Percentiles rank a stretch among this genome's conserved stretches.
Conservation (phyloP, 371 early-diverging fungal genomes). For the Mucor indicus region DNA sequence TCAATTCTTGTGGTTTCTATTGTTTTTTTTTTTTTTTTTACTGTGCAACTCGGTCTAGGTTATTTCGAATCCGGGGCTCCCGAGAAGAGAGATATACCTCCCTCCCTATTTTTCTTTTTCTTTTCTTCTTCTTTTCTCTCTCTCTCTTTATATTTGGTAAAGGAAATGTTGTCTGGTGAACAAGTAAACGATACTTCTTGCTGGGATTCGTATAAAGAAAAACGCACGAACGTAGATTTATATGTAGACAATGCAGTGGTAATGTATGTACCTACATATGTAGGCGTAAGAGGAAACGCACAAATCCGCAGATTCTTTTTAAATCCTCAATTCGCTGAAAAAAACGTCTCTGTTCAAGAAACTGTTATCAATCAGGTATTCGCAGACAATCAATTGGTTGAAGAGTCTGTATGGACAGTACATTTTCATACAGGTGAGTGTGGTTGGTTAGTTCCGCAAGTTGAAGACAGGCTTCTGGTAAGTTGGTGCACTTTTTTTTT, state of each 20-base stretch:
- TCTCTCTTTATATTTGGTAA: conserved; percentile 2
- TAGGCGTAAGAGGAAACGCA: conserved; percentile 31
- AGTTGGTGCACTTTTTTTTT: neutral
- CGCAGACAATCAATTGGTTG: conserved; percentile 25
- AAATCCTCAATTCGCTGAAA: conserved; percentile 28
- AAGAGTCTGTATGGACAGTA: conserved; percentile 42
- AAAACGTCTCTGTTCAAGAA: conserved; percentile 27
- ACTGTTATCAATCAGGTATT: conserved; percentile 28
- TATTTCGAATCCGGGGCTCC: too few species aligned
- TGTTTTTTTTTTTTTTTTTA: conserved; percentile 3
- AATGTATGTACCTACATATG: conserved; percentile 40
- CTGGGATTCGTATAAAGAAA: conserved; percentile 36
- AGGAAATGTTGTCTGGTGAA: neutral
- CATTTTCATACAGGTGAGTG: conserved; percentile 37
- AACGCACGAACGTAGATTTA: conserved; percentile 27
- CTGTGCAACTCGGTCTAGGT: neutral
- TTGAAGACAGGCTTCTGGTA: conserved; percentile 24
- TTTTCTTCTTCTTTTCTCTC: conserved; percentile 2
- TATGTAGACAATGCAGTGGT: conserved; percentile 38
- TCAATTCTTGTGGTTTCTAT: too few species aligned
- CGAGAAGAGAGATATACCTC: too few species aligned
- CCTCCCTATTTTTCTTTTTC: neutral
- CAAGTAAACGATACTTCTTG: conserved; percentile 14
- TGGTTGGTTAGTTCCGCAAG: conserved; percentile 36
- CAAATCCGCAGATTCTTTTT: conserved; percentile 36